Percentiles rank a stretch among this genome's conserved stretches.
phyloP scores from a whole-genome alignment of 306 rosid genomes.

The Oxytropis ochrocephala region DNA sequence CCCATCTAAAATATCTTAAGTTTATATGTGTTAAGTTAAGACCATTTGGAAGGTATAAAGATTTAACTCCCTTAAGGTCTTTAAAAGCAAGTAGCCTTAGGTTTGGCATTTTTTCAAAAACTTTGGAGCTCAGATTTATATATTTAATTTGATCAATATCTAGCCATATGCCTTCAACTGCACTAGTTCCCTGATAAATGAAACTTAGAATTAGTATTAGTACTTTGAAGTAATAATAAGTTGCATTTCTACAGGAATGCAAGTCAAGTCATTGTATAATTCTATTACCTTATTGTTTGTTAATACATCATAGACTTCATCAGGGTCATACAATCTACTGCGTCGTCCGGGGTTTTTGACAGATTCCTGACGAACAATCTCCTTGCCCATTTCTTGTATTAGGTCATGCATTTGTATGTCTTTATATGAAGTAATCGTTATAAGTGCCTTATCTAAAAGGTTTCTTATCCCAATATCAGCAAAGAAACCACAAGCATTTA shows the following conservation, averaged over 20 bases:
- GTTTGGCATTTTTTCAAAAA: neutral
- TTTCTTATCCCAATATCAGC: neutral
- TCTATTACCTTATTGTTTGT: neutral
- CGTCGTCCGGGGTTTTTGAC: neutral
- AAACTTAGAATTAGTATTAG: neutral
- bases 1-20: neutral
- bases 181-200: neutral
- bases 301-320: neutral
- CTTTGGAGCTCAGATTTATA: neutral
- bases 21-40: neutral
- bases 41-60: neutral
- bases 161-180: neutral
- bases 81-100: neutral
- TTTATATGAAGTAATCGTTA: neutral
- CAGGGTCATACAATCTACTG: neutral
- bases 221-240: neutral
- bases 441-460: slow-evolving; percentile 12
- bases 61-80: neutral
- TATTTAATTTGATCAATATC: neutral
- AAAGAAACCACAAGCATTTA: neutral
- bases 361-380: slow-evolving; percentile 2
- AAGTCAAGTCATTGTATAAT: neutral
- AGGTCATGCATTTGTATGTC: slow-evolving; percentile 9
- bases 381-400: slow-evolving; percentile 19
- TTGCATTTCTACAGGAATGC: neutral